Conservation (phyloP, 2,329 filamentous ascomycete genomes). For the Hymenoscyphus occultus region DNA sequence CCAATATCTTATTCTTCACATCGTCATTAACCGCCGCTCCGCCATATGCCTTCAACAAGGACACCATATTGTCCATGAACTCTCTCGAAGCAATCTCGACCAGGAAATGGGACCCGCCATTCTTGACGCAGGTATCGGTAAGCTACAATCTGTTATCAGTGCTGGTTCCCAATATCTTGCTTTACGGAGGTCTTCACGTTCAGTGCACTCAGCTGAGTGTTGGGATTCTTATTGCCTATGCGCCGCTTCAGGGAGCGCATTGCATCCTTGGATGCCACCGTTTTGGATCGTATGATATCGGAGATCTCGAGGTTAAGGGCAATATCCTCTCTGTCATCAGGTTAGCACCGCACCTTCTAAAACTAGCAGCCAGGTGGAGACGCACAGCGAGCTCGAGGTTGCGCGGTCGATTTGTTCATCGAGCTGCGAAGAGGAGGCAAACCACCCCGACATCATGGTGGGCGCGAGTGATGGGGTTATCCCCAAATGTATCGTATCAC, state of each 20-base stretch:
- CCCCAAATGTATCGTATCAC: neutral
- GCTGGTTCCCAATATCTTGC: neutral
- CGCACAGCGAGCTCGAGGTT: constrained; percentile 80
- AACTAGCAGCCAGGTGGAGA: neutral
- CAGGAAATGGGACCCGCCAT: constrained; percentile 93
- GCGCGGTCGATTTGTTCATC: constrained; percentile 97
- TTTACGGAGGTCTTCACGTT: constrained; percentile 56
- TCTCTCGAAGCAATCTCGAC: constrained; percentile 93
- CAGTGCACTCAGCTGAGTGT: constrained; percentile 90
- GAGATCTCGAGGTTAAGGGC: constrained; percentile 97
- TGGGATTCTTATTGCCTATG: constrained; percentile 96
- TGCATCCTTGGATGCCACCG: constrained; percentile 93
- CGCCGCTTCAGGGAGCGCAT: constrained; percentile 94
- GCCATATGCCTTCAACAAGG: constrained; percentile 79
- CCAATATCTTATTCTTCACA: constrained; percentile 85
- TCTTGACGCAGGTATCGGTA: constrained; percentile 98
- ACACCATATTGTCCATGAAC: constrained; percentile 96
- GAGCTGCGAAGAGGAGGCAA: constrained; percentile 85
- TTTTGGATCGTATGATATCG: constrained; percentile 95
- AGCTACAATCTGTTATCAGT: constrained; percentile 51
- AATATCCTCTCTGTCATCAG: constrained; percentile 77
- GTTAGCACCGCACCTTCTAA: constrained; percentile 26
- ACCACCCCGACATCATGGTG: constrained; percentile 56
- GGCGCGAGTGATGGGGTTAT: constrained; percentile 2
- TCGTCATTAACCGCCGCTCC: constrained; percentile 73